Conservation (phyloP, 2,329 filamentous ascomycete genomes). For the Fusarium papillatum region DNA sequence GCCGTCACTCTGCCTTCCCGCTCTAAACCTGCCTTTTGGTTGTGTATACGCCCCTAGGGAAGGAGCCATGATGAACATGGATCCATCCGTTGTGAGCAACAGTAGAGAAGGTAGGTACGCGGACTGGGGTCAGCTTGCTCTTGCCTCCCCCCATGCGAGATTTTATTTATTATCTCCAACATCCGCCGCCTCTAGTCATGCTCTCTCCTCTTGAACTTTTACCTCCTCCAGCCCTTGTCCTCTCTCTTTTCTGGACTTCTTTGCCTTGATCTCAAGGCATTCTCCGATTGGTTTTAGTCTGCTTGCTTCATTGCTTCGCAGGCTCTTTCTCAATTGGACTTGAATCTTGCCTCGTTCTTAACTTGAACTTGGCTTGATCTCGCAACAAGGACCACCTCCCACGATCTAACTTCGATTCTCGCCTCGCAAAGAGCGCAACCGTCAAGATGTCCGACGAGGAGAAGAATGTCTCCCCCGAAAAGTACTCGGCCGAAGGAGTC, state of each 20-base stretch:
- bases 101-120: constrained; percentile 6
- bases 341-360: constrained; percentile 10
- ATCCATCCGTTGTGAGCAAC: background rate
- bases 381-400: constrained; percentile 8
- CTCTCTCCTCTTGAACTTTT: background rate
- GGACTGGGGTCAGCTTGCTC: constrained; percentile 15
- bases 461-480: constrained; percentile 38
- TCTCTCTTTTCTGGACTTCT: constrained; percentile 6
- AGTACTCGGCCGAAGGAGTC: constrained; percentile 38
- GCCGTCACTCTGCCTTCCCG: constrained; percentile 5
- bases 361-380: constrained; percentile 13
- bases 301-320: constrained; percentile 42
- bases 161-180: constrained; percentile 40
- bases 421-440: constrained; percentile 19
- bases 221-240: constrained; percentile 9
- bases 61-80: constrained; percentile 8
- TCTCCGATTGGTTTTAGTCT: constrained; percentile 21
- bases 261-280: constrained; percentile 21
- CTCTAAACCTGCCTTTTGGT: background rate
- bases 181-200: constrained; percentile 11
- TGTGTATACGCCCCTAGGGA: constrained; percentile 1
- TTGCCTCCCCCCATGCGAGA: constrained; percentile 20
- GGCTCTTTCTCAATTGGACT: constrained; percentile 35
- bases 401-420: background rate
- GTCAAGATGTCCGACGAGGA: constrained; percentile 44